Conservation (phyloP, 2,329 filamentous ascomycete genomes). For the Orbilia quercus region DNA sequence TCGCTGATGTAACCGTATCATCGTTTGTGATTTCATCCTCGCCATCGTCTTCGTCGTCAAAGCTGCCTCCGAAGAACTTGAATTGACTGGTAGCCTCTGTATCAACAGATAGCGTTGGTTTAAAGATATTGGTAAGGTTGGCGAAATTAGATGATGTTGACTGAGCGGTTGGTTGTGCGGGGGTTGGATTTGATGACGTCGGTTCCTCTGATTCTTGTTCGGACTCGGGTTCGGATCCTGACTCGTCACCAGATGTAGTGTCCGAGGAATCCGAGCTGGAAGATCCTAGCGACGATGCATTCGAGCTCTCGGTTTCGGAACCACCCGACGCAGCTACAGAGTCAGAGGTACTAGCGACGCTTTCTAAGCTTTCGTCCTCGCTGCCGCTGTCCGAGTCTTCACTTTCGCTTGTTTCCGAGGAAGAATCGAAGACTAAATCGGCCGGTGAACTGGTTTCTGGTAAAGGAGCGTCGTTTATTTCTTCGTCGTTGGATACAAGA, state of each 20-base stretch:
- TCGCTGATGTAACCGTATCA: neutral
- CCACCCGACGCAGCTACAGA: neutral
- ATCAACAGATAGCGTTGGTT: conserved; percentile 35
- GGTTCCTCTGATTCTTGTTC: neutral
- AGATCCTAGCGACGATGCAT: conserved; percentile 3
- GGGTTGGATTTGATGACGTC: neutral
- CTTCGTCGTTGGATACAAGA: neutral
- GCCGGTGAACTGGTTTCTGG: neutral
- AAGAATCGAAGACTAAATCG: neutral
- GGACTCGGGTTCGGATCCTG: conserved; percentile 8
- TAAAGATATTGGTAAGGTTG: conserved; percentile 51
- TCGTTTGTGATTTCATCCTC: conserved; percentile 4
- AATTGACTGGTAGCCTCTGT: conserved; percentile 37
- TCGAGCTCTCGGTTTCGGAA: neutral
- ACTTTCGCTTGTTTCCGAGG: conserved; percentile 23
- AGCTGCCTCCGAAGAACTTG: conserved; percentile 45
- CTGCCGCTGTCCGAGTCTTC: conserved; percentile 21
- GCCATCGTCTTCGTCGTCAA: conserved; percentile 15
- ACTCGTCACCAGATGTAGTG: conserved; percentile 18
- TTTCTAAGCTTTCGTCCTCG: conserved; percentile 9
- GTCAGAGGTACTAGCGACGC: neutral
- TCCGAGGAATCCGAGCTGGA: conserved; percentile 21
- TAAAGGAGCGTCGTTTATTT: neutral
- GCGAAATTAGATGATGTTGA: conserved; percentile 41
- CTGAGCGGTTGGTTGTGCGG: neutral